Conservation (phyloP, 2,329 filamentous ascomycete species). For the Colletotrichum kahawae region DNA sequence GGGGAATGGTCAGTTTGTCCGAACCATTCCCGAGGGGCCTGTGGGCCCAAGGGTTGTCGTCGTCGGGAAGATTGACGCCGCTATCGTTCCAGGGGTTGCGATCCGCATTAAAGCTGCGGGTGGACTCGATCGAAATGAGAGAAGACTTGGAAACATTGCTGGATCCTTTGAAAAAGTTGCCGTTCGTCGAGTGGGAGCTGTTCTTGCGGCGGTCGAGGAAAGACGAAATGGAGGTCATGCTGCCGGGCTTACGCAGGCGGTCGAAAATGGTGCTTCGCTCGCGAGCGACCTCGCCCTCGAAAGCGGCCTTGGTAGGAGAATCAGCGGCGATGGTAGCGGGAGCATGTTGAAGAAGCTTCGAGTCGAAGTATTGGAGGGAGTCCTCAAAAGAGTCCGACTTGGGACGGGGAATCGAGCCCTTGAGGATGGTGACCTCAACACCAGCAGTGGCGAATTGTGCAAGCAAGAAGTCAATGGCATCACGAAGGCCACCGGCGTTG, state of each 20-base stretch:
- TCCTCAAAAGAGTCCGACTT: conserved; percentile 99
- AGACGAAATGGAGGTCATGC: conserved; percentile 94
- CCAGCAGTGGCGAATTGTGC: conserved; percentile 84
- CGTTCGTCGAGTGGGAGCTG: conserved; percentile 80
- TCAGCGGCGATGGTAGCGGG: conserved; percentile 82
- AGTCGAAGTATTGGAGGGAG: conserved; percentile 94
- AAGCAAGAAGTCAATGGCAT: conserved; percentile 94
- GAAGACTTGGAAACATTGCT: conserved; percentile 93
- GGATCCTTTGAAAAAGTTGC: conserved; percentile 90
- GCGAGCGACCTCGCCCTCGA: conserved; percentile 79
- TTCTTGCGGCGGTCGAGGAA: conserved; percentile 97
- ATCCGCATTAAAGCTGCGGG: conserved; percentile 86
- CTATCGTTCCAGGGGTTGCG: conserved; percentile 99
- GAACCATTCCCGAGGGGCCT: conserved; percentile 70
- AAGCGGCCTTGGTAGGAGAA: conserved; percentile 85
- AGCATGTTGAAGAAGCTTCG: conserved; percentile 92
- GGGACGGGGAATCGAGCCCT: conserved; percentile 94
- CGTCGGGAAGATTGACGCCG: conserved; percentile 90
- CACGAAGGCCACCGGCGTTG: conserved; percentile 92
- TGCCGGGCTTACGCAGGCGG: conserved; percentile 90
- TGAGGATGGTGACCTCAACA: conserved; percentile 87
- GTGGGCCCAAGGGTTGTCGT: conserved; percentile 73
- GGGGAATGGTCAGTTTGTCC: conserved; percentile 69
- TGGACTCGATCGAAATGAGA: conserved; percentile 93
- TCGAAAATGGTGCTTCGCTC: conserved; percentile 88